Evolutionary conservation across 441 rosid genomes (phyloP).

Genomic region (Biscutella laevigata): DNA sequence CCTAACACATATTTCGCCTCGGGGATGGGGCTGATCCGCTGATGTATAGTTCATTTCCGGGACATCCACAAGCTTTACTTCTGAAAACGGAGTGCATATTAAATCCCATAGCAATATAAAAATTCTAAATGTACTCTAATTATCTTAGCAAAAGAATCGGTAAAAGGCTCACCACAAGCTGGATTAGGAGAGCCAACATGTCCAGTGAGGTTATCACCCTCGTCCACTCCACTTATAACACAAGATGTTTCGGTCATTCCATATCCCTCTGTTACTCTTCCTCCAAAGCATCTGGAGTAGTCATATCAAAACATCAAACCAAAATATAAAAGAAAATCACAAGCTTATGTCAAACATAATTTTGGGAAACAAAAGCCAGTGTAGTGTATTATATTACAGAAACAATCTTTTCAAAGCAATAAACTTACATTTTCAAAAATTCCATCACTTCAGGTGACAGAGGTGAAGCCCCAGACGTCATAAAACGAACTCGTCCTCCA

Average conservation of each 20-base stretch:
- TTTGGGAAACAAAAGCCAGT: slow-evolving; percentile 6
- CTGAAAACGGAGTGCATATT: slow-evolving; percentile 36
- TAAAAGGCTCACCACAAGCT: slow-evolving; percentile 66
- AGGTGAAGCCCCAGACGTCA: slow-evolving; percentile 93
- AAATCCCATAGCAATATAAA: not conserved
- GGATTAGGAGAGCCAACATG: slow-evolving; percentile 98
- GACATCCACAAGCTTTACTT: slow-evolving; percentile 92
- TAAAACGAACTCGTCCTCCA: slow-evolving; percentile 86
- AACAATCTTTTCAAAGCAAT: slow-evolving; percentile 1
- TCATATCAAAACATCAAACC: slow-evolving; percentile 1
- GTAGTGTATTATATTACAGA: not conserved
- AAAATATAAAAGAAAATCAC: slow-evolving; percentile 5
- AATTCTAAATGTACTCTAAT: slow-evolving; percentile 6
- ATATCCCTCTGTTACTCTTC: slow-evolving; percentile 74
- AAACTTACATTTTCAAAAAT: slow-evolving; percentile 77
- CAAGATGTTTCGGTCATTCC: slow-evolving; percentile 99
- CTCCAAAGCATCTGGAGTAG: slow-evolving; percentile 75
- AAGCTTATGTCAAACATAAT: slow-evolving; percentile 12
- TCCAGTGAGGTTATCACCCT: slow-evolving; percentile 66
- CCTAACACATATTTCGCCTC: slow-evolving; percentile 96
- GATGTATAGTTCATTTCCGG: slow-evolving; percentile 95
- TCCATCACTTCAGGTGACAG: slow-evolving; percentile 95
- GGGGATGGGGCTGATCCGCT: slow-evolving; percentile 79
- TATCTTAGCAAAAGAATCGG: not conserved
- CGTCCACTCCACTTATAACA: slow-evolving; percentile 62